phyloP scores from a whole-genome alignment of 2,329 filamentous ascomycete species.

The Didymellaceae sp. region DNA sequence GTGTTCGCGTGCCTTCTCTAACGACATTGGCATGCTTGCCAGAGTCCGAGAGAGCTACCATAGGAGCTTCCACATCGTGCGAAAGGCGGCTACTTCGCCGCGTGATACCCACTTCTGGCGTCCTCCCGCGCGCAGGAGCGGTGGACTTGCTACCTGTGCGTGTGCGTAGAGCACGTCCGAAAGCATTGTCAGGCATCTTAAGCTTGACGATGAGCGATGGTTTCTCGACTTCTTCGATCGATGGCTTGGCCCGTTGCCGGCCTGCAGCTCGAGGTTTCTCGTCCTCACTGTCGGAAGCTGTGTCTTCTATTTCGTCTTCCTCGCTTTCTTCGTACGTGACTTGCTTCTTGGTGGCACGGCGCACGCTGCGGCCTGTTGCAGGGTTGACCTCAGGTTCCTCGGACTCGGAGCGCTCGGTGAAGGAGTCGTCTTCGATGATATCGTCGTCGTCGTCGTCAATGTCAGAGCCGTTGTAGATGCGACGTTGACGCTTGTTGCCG shows the following conservation, averaged over 20 bases:
- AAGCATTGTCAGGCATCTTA: slow-evolving; percentile 42
- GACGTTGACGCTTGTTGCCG: slow-evolving; percentile 43
- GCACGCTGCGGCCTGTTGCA: slow-evolving; percentile 60
- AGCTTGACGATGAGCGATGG: slow-evolving; percentile 52
- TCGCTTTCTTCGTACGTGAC: slow-evolving; percentile 64
- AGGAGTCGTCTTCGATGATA: slow-evolving; percentile 54
- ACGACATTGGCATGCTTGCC: slow-evolving; percentile 63
- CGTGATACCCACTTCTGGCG: slow-evolving; percentile 46
- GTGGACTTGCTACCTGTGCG: slow-evolving; percentile 51
- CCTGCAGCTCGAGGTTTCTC: slow-evolving; percentile 29
- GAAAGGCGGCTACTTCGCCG: slow-evolving; percentile 66
- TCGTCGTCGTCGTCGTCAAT: slow-evolving; percentile 57
- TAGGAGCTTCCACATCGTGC: slow-evolving; percentile 62
- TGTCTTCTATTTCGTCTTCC: slow-evolving; percentile 53
- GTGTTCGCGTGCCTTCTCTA: slow-evolving; percentile 60
- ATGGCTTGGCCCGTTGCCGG: slow-evolving; percentile 32
- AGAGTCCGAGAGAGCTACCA: slow-evolving; percentile 65
- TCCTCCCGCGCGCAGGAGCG: slow-evolving; percentile 41
- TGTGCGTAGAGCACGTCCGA: slow-evolving; percentile 41
- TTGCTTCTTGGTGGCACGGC: slow-evolving; percentile 61
- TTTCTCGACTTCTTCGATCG: slow-evolving; percentile 37
- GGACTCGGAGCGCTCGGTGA: slow-evolving; percentile 47
- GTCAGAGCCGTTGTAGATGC: slow-evolving; percentile 44
- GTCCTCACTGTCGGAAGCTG: slow-evolving; percentile 42
- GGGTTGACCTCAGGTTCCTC: slow-evolving; percentile 62